Conservation (phyloP, 1,139 yeast species). For the Suhomyces yuchorum region DNA sequence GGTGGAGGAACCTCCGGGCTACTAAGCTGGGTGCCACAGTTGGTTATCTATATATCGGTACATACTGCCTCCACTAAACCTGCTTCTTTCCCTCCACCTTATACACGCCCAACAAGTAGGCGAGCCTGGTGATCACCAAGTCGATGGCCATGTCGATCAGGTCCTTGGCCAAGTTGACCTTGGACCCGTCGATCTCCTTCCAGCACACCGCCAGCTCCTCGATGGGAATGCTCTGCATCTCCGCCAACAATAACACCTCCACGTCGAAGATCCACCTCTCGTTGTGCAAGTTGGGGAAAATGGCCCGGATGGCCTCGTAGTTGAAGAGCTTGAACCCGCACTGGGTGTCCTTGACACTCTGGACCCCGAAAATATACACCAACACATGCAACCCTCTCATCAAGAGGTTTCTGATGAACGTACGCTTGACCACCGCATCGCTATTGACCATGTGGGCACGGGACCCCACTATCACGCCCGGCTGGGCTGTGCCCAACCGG, state of each 20-base stretch:
- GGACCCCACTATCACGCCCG: slow-evolving; percentile 84
- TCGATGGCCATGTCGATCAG: slow-evolving; percentile 95
- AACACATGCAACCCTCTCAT: slow-evolving; percentile 92
- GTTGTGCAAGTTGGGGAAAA: slow-evolving; percentile 92
- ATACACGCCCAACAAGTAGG: slow-evolving; percentile 83
- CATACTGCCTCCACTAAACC: slow-evolving; percentile 1
- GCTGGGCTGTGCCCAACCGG: slow-evolving; percentile 33
- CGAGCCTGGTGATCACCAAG: slow-evolving; percentile 84
- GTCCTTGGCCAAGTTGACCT: slow-evolving; percentile 88
- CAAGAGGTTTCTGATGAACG: slow-evolving; percentile 81
- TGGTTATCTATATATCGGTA: background rate
- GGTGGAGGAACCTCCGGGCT: no score
- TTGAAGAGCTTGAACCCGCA: slow-evolving; percentile 96
- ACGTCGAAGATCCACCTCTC: slow-evolving; percentile 99
- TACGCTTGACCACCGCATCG: slow-evolving; percentile 92
- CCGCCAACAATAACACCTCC: slow-evolving; percentile 81
- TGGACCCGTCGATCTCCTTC: slow-evolving; percentile 97
- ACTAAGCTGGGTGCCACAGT: background rate
- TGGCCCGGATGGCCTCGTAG: slow-evolving; percentile 57
- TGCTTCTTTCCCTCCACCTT: slow-evolving; percentile 27
- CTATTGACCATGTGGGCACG: slow-evolving; percentile 96
- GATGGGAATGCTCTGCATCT: slow-evolving; percentile 65
- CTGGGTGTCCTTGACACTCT: slow-evolving; percentile 87
- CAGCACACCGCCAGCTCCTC: slow-evolving; percentile 86
- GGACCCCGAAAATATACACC: slow-evolving; percentile 85